A percentile compares a stretch with the other conserved stretches of the same genome.
Conservation (phyloP, 2,329 filamentous ascomycete genomes). For the Ophiocordyceps camponoti-saundersi region DNA sequence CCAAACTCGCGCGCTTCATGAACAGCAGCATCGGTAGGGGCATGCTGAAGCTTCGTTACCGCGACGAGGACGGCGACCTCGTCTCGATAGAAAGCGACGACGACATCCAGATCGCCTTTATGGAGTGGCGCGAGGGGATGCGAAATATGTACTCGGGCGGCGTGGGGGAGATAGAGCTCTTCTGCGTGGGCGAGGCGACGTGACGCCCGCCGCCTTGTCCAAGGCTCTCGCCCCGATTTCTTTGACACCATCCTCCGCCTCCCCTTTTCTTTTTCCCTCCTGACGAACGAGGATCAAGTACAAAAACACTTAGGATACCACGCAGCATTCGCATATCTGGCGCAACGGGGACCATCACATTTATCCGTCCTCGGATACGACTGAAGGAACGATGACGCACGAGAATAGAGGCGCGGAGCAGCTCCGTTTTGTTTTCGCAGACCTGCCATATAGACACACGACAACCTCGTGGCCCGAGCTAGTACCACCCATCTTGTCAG, state of each 20-base stretch:
- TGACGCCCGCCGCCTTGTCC: conserved; percentile 3
- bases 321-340: conserved; percentile 14
- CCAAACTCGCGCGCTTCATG: conserved; percentile 78
- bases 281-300: neutral
- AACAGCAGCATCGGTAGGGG: conserved; percentile 68
- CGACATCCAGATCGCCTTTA: conserved; percentile 88
- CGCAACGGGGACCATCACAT: conserved; percentile 10
- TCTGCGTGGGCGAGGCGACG: conserved; percentile 43
- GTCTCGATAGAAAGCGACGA: conserved; percentile 92
- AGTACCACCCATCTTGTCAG: neutral
- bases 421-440: conserved; percentile 3
- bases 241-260: neutral
- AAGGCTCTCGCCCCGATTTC: neutral
- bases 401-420: conserved; percentile 7
- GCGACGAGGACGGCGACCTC: conserved; percentile 82
- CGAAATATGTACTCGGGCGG: conserved; percentile 42
- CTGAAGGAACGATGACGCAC: conserved; percentile 1
- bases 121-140: conserved; percentile 71
- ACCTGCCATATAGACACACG: conserved; percentile 1
- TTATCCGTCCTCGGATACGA: conserved; percentile 8
- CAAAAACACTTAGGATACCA: conserved; percentile 2
- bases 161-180: conserved; percentile 80
- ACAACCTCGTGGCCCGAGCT: neutral
- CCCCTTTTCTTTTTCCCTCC: neutral
- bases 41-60: conserved; percentile 73